Conservation (phyloP, 768 basidiomycete species). For the Mycena belliarum region DNA sequence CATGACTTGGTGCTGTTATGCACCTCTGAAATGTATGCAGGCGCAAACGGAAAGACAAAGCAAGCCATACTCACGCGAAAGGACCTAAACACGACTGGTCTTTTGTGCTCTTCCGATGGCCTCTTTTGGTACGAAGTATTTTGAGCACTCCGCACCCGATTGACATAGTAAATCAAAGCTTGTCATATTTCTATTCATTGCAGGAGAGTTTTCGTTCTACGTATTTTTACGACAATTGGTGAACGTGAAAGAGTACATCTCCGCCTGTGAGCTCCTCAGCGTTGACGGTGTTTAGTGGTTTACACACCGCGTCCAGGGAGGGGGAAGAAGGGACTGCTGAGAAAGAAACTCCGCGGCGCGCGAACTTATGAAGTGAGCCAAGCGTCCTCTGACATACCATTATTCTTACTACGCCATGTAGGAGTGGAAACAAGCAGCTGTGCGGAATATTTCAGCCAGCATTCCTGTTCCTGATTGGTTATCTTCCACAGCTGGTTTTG, state of each 20-base stretch:
- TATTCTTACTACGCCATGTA: constrained; percentile 26
- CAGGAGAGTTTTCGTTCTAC: constrained; percentile 83
- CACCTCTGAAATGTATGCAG: constrained; percentile 25
- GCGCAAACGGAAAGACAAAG: constrained; percentile 38
- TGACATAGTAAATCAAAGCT: constrained; percentile 50
- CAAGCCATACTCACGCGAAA: constrained; percentile 28
- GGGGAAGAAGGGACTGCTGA: constrained; percentile 77
- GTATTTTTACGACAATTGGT: constrained; percentile 89
- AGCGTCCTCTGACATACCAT: neutral
- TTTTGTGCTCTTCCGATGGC: constrained; percentile 83
- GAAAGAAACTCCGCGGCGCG: constrained; percentile 74
- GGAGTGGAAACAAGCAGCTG: constrained; percentile 89
- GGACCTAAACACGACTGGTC: constrained; percentile 60
- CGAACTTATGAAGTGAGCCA: constrained; percentile 64
- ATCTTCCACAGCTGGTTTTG: constrained; percentile 34
- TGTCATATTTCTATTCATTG: constrained; percentile 86
- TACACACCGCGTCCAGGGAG: constrained; percentile 56
- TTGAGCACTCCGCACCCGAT: neutral
- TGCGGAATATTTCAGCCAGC: constrained; percentile 25
- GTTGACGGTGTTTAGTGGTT: neutral
- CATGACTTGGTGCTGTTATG: constrained; percentile 1
- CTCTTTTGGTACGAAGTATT: constrained; percentile 62
- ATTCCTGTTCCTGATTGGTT: neutral
- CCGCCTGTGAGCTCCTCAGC: constrained; percentile 57
- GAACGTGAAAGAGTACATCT: constrained; percentile 91